Evolutionary conservation across 2,329 filamentous ascomycete genomes (phyloP).

Genomic region (Talaromyces piceae): DNA sequence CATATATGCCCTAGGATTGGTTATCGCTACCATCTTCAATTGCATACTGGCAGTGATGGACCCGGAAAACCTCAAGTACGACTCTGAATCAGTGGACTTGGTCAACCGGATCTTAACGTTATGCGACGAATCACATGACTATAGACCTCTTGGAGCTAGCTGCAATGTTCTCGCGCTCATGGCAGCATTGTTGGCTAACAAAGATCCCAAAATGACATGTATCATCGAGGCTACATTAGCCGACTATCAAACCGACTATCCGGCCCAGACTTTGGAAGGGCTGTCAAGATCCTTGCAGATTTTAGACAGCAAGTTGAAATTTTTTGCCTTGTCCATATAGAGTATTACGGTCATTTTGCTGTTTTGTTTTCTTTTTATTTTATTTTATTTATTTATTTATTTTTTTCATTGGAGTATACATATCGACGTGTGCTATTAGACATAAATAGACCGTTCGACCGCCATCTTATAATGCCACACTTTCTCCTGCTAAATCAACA

Average conservation of each 20-base stretch:
- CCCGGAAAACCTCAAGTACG: constrained; percentile 14
- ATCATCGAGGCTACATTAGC: constrained; percentile 15
- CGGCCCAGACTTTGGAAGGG: constrained; percentile 10
- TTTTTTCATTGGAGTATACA: no score
- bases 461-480: no score
- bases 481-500: no score
- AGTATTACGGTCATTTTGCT: not conserved
- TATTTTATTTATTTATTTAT: not conserved
- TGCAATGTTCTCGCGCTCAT: constrained; percentile 23
- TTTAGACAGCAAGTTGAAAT: not conserved
- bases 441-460: no score
- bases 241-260: constrained; percentile 23
- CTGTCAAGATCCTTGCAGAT: not conserved
- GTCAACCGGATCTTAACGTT: constrained; percentile 22
- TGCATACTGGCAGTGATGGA: constrained; percentile 25
- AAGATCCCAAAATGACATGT: constrained; percentile 14
- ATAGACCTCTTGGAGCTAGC: constrained; percentile 26
- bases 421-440: no score
- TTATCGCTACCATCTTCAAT: constrained; percentile 25
- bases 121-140: constrained; percentile 18
- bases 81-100: constrained; percentile 16
- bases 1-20: constrained; percentile 25
- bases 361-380: not conserved
- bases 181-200: constrained; percentile 19
- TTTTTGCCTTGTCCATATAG: not conserved